These are phyloP conservation scores for Gastroboletus turbinatus DNA, from an alignment of 1,284 basidiomycete species.

Conservation along the genomic window DNA sequence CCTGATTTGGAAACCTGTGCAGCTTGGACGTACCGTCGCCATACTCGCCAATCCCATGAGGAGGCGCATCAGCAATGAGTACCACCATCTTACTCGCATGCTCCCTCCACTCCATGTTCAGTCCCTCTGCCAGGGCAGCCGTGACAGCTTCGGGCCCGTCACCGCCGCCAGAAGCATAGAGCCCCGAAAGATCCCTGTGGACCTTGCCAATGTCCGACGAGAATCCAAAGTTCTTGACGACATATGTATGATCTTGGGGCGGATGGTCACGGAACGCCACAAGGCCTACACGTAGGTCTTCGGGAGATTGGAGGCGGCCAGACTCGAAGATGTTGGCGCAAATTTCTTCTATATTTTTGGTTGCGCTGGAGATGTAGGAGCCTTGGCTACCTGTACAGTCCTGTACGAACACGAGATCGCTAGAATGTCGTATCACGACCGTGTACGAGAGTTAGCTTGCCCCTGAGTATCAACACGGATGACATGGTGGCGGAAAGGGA, in stretches of 20 bases:
- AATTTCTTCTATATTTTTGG: slow-evolving; percentile 96
- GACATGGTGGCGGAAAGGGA: slow-evolving; percentile 32
- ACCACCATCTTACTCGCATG: slow-evolving; percentile 94
- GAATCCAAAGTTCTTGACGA: slow-evolving; percentile 93
- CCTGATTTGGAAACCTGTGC: neutral
- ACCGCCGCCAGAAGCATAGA: slow-evolving; percentile 94
- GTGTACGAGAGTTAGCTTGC: slow-evolving; percentile 8
- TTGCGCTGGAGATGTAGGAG: slow-evolving; percentile 86
- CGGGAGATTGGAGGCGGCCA: slow-evolving; percentile 81
- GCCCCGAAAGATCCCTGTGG: slow-evolving; percentile 77
- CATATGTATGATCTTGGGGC: slow-evolving; percentile 92
- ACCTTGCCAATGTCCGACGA: slow-evolving; percentile 88
- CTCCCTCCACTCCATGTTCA: slow-evolving; percentile 90
- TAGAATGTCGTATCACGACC: slow-evolving; percentile 33
- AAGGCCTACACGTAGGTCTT: slow-evolving; percentile 89
- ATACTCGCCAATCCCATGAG: slow-evolving; percentile 91
- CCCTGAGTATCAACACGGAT: slow-evolving; percentile 4
- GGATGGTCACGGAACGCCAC: slow-evolving; percentile 94
- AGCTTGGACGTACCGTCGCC: slow-evolving; percentile 71
- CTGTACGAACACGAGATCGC: slow-evolving; percentile 87
- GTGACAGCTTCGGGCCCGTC: slow-evolving; percentile 99
- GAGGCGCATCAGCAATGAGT: slow-evolving; percentile 95
- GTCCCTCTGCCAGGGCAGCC: slow-evolving; percentile 84
- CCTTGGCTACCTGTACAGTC: slow-evolving; percentile 91
- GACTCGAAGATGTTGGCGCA: slow-evolving; percentile 96